Evolutionary conservation across 2,329 filamentous ascomycete species (phyloP).

Genomic region (Ascochyta viciae-villosae): DNA sequence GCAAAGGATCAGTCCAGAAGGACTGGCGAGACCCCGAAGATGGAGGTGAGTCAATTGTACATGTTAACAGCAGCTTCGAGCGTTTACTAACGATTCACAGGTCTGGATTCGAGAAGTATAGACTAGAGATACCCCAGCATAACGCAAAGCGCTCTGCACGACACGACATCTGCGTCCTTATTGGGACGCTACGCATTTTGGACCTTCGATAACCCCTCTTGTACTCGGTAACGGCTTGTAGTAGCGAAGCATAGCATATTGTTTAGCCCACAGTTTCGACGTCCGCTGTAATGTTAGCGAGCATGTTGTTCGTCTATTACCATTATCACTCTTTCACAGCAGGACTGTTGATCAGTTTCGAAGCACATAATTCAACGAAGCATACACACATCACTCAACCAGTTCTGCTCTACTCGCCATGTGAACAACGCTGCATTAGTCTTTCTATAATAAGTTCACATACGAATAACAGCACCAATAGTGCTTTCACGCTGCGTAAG

Average conservation of each 20-base stretch:
- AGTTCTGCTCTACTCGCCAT: not conserved
- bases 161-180: slow-evolving; percentile 25
- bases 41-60: slow-evolving; percentile 76
- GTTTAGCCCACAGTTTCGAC: slow-evolving; percentile 14
- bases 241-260: slow-evolving; percentile 22
- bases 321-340: slow-evolving; percentile 40
- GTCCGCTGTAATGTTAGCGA: slow-evolving; percentile 45
- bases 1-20: slow-evolving; percentile 73
- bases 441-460: not conserved
- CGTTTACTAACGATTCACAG: slow-evolving; percentile 44
- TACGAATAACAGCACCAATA: slow-evolving; percentile 5
- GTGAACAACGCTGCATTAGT: slow-evolving; percentile 7
- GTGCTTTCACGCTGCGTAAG: slow-evolving; percentile 10
- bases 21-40: slow-evolving; percentile 86
- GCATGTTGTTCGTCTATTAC: slow-evolving; percentile 29
- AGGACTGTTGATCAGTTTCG: slow-evolving; percentile 46
- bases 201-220: slow-evolving; percentile 20
- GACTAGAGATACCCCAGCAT: slow-evolving; percentile 50
- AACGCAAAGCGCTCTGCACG: slow-evolving; percentile 32
- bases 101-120: slow-evolving; percentile 56
- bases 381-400: not conserved
- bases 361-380: slow-evolving; percentile 15
- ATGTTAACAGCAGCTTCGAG: not conserved
- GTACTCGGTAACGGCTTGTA: slow-evolving; percentile 14
- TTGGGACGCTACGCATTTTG: slow-evolving; percentile 15